Percentiles rank a stretch among this genome's conserved stretches.
Evolutionary conservation across 2,329 filamentous ascomycete species (phyloP).

Genomic region (Ilyonectria destructans): DNA sequence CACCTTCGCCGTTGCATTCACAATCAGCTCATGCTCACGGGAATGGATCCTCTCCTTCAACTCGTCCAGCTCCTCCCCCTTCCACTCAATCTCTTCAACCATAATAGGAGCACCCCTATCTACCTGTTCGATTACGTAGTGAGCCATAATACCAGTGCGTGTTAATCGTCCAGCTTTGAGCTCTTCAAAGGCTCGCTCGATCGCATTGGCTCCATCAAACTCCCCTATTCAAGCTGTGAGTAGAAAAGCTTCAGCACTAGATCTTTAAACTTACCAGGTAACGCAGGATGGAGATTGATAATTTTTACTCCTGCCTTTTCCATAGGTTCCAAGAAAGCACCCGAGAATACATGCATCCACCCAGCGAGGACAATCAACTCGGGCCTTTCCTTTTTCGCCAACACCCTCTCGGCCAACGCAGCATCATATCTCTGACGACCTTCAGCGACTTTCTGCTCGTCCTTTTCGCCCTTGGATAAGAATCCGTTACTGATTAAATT

Average conservation of each 20-base stretch:
- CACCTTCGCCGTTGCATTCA: constrained; percentile 77
- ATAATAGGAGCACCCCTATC: constrained; percentile 85
- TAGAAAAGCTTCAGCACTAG: constrained; percentile 52
- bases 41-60: constrained; percentile 83
- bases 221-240: constrained; percentile 64
- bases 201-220: constrained; percentile 85
- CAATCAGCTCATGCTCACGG: constrained; percentile 84
- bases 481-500: constrained; percentile 84
- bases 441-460: constrained; percentile 67
- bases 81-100: constrained; percentile 77
- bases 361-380: constrained; percentile 87
- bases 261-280: constrained; percentile 71
- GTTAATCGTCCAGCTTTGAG: constrained; percentile 77
- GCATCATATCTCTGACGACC: constrained; percentile 82
- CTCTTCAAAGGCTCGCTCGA: constrained; percentile 83
- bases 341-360: constrained; percentile 88
- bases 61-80: constrained; percentile 75
- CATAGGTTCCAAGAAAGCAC: constrained; percentile 79
- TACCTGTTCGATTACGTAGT: constrained; percentile 86
- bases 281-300: constrained; percentile 87
- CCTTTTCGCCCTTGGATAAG: constrained; percentile 70
- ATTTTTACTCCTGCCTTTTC: constrained; percentile 74
- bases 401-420: constrained; percentile 79
- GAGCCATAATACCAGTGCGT: constrained; percentile 90
- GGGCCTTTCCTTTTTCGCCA: constrained; percentile 70